Evolutionary conservation across 2,329 filamentous ascomycete species (phyloP).

Genomic region (Monilinia laxa): DNA sequence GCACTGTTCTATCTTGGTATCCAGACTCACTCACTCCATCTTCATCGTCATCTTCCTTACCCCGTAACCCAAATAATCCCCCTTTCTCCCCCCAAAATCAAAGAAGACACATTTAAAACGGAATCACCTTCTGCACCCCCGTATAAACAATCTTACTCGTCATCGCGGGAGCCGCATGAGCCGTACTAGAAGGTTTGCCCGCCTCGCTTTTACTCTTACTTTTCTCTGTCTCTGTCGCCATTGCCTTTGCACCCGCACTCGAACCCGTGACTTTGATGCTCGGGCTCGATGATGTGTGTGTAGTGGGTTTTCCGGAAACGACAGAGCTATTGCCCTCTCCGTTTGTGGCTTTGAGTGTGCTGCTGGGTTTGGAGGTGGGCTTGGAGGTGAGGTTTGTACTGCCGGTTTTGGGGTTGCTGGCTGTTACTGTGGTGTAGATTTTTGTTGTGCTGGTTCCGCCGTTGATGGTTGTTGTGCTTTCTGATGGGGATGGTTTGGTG

Average conservation of each 20-base stretch:
- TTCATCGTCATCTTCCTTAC: no score
- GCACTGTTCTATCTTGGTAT: no score
- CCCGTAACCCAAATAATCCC: no score
- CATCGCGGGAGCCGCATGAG: background rate
- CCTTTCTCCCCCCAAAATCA: no score
- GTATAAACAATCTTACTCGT: slow-evolving; percentile 15
- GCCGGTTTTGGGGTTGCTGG: background rate
- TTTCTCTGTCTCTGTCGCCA: background rate
- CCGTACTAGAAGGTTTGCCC: background rate
- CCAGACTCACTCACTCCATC: no score
- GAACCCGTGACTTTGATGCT: no score
- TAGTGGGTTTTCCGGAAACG: background rate
- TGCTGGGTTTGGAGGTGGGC: background rate
- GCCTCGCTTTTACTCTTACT: background rate
- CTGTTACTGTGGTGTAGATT: slow-evolving; percentile 6
- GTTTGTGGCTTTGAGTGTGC: background rate
- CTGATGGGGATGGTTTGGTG: background rate
- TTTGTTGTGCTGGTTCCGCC: background rate
- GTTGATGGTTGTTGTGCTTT: background rate
- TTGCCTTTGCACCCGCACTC: background rate
- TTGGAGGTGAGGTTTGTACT: background rate
- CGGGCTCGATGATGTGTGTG: background rate
- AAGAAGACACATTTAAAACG: background rate
- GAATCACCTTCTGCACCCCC: slow-evolving; percentile 13
- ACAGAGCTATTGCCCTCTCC: background rate